Conservation (phyloP, 345 rosid species). For the Punica granatum region DNA sequence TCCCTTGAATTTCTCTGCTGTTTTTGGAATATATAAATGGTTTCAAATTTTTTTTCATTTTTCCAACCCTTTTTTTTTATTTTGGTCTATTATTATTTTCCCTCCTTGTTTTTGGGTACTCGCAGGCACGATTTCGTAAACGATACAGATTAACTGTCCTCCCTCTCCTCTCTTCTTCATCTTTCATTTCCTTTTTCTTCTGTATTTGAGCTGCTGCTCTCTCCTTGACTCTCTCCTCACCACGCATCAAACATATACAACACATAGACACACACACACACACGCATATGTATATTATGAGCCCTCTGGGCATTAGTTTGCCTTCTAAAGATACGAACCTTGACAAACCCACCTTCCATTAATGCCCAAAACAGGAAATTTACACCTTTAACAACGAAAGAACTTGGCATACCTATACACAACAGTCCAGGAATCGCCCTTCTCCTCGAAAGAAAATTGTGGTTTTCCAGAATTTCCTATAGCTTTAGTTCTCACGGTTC, state of each 20-base stretch:
- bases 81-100: background rate
- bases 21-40: background rate
- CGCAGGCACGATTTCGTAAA: slow-evolving; percentile 20
- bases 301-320: background rate
- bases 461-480: too few species aligned
- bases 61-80: background rate
- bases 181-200: background rate
- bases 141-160: slow-evolving; percentile 14
- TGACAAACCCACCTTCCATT: background rate
- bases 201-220: background rate
- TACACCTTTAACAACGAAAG: background rate
- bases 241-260: slow-evolving; percentile 32
- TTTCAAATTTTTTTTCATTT: background rate
- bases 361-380: background rate
- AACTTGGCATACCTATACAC: background rate
- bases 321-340: background rate
- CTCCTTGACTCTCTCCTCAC: slow-evolving; percentile 48
- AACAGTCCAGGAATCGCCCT: background rate
- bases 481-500: background rate
- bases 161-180: background rate
- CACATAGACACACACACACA: too few species aligned
- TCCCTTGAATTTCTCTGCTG: slow-evolving; percentile 3
- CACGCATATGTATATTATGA: background rate
- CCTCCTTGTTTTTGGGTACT: background rate
- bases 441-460: background rate